These are phyloP conservation scores for Zhuliangozyma blackwelliae DNA, from an alignment of 1,139 yeast species.

Conservation along the genomic window DNA sequence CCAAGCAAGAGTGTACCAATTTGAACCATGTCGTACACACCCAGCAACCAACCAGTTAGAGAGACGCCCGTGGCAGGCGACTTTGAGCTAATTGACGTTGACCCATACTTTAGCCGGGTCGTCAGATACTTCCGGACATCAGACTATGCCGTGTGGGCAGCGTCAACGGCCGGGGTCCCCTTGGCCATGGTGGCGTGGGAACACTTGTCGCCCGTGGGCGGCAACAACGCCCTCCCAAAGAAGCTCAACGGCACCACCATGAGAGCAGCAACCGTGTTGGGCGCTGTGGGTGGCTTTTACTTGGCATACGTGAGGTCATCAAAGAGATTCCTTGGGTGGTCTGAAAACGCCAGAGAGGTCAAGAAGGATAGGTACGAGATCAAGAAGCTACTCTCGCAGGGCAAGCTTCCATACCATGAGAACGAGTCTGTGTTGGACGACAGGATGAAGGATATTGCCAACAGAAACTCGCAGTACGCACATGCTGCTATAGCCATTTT, in stretches of 20 bases:
- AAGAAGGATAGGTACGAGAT: slow-evolving; percentile 69
- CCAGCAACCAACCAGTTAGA: slow-evolving; percentile 41
- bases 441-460: slow-evolving; percentile 71
- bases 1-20: background rate
- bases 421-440: slow-evolving; percentile 60
- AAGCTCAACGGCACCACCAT: slow-evolving; percentile 56
- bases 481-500: slow-evolving; percentile 56
- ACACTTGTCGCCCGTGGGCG: slow-evolving; percentile 57
- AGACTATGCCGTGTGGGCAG: slow-evolving; percentile 65
- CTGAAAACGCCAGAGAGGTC: slow-evolving; percentile 73
- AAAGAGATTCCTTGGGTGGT: slow-evolving; percentile 73
- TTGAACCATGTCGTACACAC: slow-evolving; percentile 35
- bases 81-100: slow-evolving; percentile 64
- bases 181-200: slow-evolving; percentile 58
- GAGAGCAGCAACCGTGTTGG: slow-evolving; percentile 57
- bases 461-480: slow-evolving; percentile 76
- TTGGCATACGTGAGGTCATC: slow-evolving; percentile 63
- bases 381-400: slow-evolving; percentile 62
- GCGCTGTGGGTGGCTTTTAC: slow-evolving; percentile 68
- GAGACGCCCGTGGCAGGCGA: slow-evolving; percentile 41
- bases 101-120: slow-evolving; percentile 73
- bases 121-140: slow-evolving; percentile 67
- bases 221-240: slow-evolving; percentile 51
- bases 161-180: slow-evolving; percentile 64
- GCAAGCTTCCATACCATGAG: slow-evolving; percentile 60